Conservation (phyloP, 192 early-diverging fungal genomes). For the Podila verticillata region DNA sequence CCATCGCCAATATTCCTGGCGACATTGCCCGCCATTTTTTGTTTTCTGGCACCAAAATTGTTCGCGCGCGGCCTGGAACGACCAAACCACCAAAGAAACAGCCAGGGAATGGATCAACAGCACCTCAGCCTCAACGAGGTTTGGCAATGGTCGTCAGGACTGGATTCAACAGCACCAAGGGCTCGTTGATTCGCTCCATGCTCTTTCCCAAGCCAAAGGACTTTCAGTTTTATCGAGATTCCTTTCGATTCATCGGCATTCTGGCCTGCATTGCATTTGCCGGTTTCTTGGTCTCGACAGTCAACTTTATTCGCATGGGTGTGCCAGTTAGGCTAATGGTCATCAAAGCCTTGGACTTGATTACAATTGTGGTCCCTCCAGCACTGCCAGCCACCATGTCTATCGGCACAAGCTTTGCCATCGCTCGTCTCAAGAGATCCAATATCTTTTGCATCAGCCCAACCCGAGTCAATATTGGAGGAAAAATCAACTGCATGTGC, state of each 20-base stretch:
- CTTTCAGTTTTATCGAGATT: slow-evolving; percentile 97
- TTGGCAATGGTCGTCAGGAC: slow-evolving; percentile 86
- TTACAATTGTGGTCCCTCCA: slow-evolving; percentile 97
- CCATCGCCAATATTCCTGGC: slow-evolving; percentile 74
- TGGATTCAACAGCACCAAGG: slow-evolving; percentile 97
- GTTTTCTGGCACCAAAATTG: slow-evolving; percentile 92
- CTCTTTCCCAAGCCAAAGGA: slow-evolving; percentile 96
- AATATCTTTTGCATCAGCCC: slow-evolving; percentile 96
- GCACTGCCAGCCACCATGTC: slow-evolving; percentile 98
- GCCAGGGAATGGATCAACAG: slow-evolving; percentile 13
- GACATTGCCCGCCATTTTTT: slow-evolving; percentile 88
- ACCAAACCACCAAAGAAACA: slow-evolving; percentile 31
- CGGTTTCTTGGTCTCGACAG: slow-evolving; percentile 88
- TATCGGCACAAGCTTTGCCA: slow-evolving; percentile 96
- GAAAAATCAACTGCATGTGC: slow-evolving; percentile 95
- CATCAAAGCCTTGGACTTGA: slow-evolving; percentile 91
- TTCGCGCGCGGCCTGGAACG: slow-evolving; percentile 74
- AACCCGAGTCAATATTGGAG: slow-evolving; percentile 93
- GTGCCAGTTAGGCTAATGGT: slow-evolving; percentile 76
- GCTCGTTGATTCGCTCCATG: slow-evolving; percentile 92
- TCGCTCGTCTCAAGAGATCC: slow-evolving; percentile 76
- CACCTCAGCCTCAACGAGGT: slow-evolving; percentile 35
- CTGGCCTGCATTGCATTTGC: slow-evolving; percentile 80
- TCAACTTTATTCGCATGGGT: slow-evolving; percentile 88
- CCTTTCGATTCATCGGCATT: slow-evolving; percentile 95